phyloP scores from a whole-genome alignment of 257 asterid species.

The Nicotiana undulata region DNA sequence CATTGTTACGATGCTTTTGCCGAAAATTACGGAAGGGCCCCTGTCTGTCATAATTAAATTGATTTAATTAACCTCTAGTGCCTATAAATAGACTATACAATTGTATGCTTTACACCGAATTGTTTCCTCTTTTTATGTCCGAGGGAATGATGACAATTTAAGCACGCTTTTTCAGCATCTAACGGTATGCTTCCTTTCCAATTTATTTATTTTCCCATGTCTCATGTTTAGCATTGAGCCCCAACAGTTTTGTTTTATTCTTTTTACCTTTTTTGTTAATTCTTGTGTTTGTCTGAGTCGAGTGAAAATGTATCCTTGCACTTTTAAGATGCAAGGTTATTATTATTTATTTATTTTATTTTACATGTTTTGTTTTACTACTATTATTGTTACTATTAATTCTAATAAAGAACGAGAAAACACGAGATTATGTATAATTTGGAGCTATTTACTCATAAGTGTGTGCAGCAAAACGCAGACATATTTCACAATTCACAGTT shows the following conservation, averaged over 20 bases:
- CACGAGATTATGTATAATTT: background rate
- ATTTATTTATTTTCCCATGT: background rate
- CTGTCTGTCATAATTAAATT: background rate
- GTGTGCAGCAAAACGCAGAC: background rate
- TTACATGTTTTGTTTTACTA: background rate
- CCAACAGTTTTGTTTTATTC: background rate
- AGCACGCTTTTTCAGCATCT: constrained; percentile 38
- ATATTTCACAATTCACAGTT: background rate
- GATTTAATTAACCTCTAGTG: background rate
- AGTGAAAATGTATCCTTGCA: background rate
- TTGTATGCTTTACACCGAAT: constrained; percentile 49
- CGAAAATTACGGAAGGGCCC: background rate
- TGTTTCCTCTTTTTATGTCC: constrained; percentile 34
- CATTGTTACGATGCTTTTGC: background rate
- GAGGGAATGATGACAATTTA: constrained; percentile 31
- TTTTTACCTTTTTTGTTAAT: too few species aligned
- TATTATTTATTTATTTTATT: background rate
- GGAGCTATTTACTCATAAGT: background rate
- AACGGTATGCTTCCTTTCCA: background rate
- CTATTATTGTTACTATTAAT: background rate
- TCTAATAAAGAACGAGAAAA: background rate
- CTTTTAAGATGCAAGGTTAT: background rate
- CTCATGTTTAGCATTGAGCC: background rate
- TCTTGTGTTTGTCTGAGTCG: too few species aligned
- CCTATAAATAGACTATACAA: background rate